phyloP scores from a whole-genome alignment of 768 basidiomycete species.

The Tricholoma matsutake region DNA sequence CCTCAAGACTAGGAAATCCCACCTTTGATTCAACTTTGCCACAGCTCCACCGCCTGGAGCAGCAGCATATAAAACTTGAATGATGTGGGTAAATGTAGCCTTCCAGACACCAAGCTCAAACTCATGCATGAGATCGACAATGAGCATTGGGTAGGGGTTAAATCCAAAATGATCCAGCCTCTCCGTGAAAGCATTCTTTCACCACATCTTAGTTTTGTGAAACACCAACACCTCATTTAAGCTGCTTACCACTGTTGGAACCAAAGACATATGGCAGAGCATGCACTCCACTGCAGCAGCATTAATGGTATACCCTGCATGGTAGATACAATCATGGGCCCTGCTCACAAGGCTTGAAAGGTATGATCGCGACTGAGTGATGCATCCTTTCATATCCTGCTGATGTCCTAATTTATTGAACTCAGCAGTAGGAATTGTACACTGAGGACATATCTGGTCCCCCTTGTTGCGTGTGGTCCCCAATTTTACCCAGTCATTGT shows the following conservation, averaged over 20 bases:
- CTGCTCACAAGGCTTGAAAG: no score
- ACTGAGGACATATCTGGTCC: no score
- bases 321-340: no score
- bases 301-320: no score
- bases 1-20: background rate
- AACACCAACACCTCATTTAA: background rate
- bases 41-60: background rate
- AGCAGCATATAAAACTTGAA: slow-evolving; percentile 22
- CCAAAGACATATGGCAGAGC: no score
- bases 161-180: slow-evolving; percentile 11
- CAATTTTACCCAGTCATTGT: background rate
- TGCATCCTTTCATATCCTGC: no score
- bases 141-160: slow-evolving; percentile 16
- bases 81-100: slow-evolving; percentile 26
- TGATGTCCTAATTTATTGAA: no score
- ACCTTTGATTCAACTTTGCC: slow-evolving; percentile 3
- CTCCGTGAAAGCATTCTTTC: slow-evolving; percentile 35
- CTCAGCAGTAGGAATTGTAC: no score
- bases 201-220: background rate
- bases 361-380: no score
- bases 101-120: slow-evolving; percentile 35
- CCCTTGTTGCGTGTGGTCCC: background rate
- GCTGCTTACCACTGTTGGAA: no score
- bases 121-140: slow-evolving; percentile 33
- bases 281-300: background rate